Base-by-base conservation (phyloP, 768 basidiomycete species). In the Suillus decipiens region DNA sequence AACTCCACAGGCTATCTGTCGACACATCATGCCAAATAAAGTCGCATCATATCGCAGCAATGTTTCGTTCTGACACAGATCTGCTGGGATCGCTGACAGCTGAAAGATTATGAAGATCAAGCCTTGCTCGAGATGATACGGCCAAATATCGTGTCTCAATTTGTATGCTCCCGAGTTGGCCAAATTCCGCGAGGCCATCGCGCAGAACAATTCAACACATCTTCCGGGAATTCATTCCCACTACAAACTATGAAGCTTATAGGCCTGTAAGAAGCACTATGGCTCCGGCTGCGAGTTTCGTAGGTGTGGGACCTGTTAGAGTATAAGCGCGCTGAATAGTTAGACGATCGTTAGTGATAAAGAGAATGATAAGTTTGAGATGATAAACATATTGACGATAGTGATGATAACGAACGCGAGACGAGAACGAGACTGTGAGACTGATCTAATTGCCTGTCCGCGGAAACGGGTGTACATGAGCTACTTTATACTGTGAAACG, bases 181-280 rank as follows among this genome's bases (percentile, higher is more conserved):
- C 14, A 24, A 24, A 14, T 63, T 63, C n/a, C 59, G 47, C 9
- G 33, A 61, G 15, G 43, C 22, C 11, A 12, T 63, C 3, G n/a
- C 34, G 14, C 54, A 55, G 14, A 55, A 15, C 12, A 14, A 36
- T 33, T 24, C 54, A 7, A 34, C 57, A 65, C 51, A 48, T 22
- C 42, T 71, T 65, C 61, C 64, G 69, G 33, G 58, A 56, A 37
- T 63, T 50, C 34, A 37, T 72, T 41, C 71, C 71, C 31, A 42
- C 70, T 39, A 72, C 69, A 3, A 42, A 28, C 24, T 72, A 71
- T 14, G 71, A 70, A 33, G 22, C 67, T 24, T n/a, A n/a, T n/a
- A n/a, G n/a, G n/a, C n/a, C n/a, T n/a, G n/a, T n/a, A n/a, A n/a
- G n/a, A n/a, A n/a, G n/a, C n/a, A n/a, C n/a, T n/a, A n/a, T n/a